Evolutionary conservation across 495 filamentous ascomycete genomes (phyloP).

Genomic region (Penicillium crystallinum): DNA sequence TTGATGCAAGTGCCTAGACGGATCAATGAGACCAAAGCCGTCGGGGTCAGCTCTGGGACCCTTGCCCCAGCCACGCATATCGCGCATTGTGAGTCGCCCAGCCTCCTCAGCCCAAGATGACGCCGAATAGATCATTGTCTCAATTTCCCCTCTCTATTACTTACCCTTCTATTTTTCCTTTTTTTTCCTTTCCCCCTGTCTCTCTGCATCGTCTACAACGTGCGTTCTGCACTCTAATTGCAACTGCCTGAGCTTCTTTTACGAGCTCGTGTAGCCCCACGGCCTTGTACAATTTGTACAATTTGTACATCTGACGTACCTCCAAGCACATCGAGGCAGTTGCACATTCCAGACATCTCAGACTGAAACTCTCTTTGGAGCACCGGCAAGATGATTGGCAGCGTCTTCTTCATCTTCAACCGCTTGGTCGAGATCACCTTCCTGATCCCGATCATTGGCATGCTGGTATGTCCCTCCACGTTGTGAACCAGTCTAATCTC

Average conservation of each 20-base stretch:
- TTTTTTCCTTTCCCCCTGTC: constrained; percentile 2
- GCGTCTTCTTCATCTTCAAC: constrained; percentile 78
- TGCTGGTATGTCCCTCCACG: constrained; percentile 51
- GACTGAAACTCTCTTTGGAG: not conserved
- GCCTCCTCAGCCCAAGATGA: constrained; percentile 24
- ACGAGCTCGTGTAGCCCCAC: constrained; percentile 1
- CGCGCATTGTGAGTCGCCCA: constrained; percentile 20
- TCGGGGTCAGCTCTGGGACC: not conserved
- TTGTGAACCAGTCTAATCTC: not conserved
- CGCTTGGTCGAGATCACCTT: constrained; percentile 78
- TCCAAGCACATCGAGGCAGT: not conserved
- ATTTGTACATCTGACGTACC: constrained; percentile 4
- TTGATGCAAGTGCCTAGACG: not conserved
- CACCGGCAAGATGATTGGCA: constrained; percentile 60
- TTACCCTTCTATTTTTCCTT: not conserved
- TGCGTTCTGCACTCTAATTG: constrained; percentile 5
- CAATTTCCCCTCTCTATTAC: not conserved
- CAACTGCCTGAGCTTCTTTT: not conserved
- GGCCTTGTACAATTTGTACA: not conserved
- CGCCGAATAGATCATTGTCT: constrained; percentile 5
- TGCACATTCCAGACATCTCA: constrained; percentile 5
- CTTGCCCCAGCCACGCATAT: constrained; percentile 19
- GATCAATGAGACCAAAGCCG: not conserved
- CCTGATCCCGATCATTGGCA: constrained; percentile 82
- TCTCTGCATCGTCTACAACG: constrained; percentile 5